phyloP scores from a whole-genome alignment of 2,329 filamentous ascomycete genomes.

The Aspergillus thermomutatus region DNA sequence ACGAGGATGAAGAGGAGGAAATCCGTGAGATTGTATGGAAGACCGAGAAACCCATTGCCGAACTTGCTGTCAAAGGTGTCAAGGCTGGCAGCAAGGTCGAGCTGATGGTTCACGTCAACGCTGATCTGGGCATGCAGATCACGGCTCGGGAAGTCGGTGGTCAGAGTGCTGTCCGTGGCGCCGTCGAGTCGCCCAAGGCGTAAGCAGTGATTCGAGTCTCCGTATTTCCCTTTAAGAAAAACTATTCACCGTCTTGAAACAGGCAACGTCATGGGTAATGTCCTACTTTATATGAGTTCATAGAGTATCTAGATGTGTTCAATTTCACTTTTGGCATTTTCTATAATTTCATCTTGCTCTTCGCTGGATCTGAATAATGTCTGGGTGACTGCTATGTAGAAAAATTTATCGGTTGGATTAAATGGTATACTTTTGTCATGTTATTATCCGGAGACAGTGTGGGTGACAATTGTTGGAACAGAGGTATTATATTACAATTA shows the following conservation, averaged over 20 bases:
- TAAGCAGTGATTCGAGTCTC: constrained; percentile 16
- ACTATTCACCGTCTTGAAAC: neutral
- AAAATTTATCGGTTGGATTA: neutral
- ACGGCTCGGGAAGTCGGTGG: constrained; percentile 82
- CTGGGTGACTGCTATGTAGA: too few relatives aligned
- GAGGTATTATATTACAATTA: neutral
- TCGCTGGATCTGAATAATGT: neutral
- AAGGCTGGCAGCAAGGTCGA: constrained; percentile 91
- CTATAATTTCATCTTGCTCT: neutral
- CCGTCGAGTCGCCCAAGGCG: constrained; percentile 42
- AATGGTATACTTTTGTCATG: neutral
- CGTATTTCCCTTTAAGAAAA: constrained; percentile 6
- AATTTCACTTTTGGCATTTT: neutral
- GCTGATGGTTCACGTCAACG: constrained; percentile 82
- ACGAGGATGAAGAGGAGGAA: constrained; percentile 73
- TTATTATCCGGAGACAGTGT: neutral
- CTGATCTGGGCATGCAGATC: constrained; percentile 74
- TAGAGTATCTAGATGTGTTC: constrained; percentile 1
- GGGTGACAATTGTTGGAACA: neutral
- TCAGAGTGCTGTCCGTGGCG: constrained; percentile 76
- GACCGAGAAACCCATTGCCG: constrained; percentile 74
- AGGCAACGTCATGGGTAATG: constrained; percentile 5
- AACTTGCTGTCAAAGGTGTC: constrained; percentile 76
- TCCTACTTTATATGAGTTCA: neutral
- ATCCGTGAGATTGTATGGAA: constrained; percentile 90